These are phyloP conservation scores for Fomitopsis schrenkii DNA, from an alignment of 1,284 basidiomycete species.

Conservation along the genomic window DNA sequence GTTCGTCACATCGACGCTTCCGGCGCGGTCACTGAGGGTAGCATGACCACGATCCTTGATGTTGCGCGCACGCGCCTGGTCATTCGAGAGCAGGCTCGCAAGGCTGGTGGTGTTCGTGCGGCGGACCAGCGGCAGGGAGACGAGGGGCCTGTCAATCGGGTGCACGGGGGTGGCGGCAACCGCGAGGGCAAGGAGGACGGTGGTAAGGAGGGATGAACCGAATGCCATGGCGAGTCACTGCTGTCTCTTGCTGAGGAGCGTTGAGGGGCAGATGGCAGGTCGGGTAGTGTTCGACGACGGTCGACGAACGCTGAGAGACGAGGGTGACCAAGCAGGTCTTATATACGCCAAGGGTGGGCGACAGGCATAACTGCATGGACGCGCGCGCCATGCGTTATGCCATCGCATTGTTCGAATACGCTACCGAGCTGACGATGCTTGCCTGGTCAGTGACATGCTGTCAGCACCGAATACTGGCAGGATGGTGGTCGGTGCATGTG, in stretches of 20 bases:
- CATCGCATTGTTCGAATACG: neutral
- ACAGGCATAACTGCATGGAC: neutral
- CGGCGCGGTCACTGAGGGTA: constrained; percentile 8
- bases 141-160: constrained; percentile 16
- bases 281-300: constrained; percentile 2
- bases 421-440: neutral
- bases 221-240: constrained; percentile 6
- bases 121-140: constrained; percentile 25
- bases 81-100: constrained; percentile 18
- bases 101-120: constrained; percentile 24
- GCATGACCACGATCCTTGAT: constrained; percentile 17
- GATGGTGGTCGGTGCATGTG: neutral
- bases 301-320: neutral
- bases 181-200: constrained; percentile 15
- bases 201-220: constrained; percentile 14
- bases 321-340: neutral
- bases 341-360: neutral
- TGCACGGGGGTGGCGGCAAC: constrained; percentile 21
- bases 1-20: constrained; percentile 38
- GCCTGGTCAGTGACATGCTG: neutral
- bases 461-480: neutral
- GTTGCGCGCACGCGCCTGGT: constrained; percentile 20
- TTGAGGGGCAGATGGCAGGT: neutral
- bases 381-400: neutral
- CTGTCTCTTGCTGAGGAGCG: neutral